These are phyloP conservation scores for Beauveria bassiana DNA, from an alignment of 2,329 filamentous ascomycete genomes.

Conservation along the genomic window DNA sequence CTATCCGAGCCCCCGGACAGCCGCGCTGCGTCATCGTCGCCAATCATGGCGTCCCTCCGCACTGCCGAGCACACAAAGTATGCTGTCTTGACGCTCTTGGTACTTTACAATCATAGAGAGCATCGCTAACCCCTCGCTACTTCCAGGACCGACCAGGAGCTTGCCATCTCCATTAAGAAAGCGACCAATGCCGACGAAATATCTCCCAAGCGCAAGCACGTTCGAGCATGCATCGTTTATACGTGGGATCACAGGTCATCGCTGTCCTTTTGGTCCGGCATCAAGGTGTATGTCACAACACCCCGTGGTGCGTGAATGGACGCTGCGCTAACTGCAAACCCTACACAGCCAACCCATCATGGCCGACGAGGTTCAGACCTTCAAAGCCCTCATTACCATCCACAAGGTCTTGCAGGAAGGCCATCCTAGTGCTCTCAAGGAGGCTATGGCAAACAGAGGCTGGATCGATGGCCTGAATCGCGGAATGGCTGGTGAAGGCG, in stretches of 20 bases:
- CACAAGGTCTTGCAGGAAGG: slow-evolving; percentile 98
- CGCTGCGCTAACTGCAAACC: neutral
- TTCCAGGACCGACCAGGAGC: slow-evolving; percentile 58
- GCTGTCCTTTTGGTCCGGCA: slow-evolving; percentile 89
- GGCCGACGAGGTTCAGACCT: slow-evolving; percentile 96
- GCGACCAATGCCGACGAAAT: slow-evolving; percentile 62
- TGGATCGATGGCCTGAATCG: slow-evolving; percentile 93
- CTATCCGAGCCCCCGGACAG: slow-evolving; percentile 9
- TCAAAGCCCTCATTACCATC: slow-evolving; percentile 94
- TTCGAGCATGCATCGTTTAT: slow-evolving; percentile 94
- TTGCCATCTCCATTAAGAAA: slow-evolving; percentile 63
- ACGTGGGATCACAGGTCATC: slow-evolving; percentile 99
- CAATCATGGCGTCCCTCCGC: slow-evolving; percentile 10
- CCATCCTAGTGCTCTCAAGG: slow-evolving; percentile 77
- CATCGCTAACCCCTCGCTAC: neutral
- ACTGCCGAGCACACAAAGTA: slow-evolving; percentile 12
- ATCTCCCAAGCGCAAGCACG: slow-evolving; percentile 78
- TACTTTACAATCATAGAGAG: neutral
- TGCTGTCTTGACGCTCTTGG: neutral
- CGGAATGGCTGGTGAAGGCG: slow-evolving; percentile 72
- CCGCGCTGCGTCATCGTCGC: slow-evolving; percentile 5
- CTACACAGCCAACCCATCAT: slow-evolving; percentile 78
- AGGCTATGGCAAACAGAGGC: slow-evolving; percentile 78
- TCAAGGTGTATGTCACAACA: slow-evolving; percentile 75
- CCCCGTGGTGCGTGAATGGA: neutral